Percentiles rank a stretch among this genome's conserved stretches.
Evolutionary conservation across 352 stramenopile species (phyloP).

Genomic region (Globisporangium middletonii): DNA sequence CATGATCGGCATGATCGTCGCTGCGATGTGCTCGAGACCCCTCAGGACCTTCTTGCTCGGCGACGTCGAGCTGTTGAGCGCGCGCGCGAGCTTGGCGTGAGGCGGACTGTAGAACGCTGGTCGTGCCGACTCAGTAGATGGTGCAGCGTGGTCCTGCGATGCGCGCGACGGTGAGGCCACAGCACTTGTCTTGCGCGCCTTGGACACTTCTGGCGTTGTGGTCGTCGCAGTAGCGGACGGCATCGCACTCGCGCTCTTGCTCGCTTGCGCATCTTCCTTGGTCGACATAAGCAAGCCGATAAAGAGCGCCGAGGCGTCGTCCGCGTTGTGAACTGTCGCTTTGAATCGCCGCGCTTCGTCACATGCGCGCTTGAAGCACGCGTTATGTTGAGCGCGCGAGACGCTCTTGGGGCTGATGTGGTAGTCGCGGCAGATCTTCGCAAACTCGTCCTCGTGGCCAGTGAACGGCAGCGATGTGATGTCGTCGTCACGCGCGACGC

Average conservation of each 20-base stretch:
- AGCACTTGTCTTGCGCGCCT: constrained; percentile 11
- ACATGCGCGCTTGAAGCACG: constrained; percentile 44
- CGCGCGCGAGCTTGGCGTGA: constrained; percentile 11
- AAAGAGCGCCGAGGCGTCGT: constrained; percentile 15
- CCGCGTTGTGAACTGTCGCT: constrained; percentile 20
- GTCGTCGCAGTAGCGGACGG: too few relatives aligned
- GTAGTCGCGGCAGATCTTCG: constrained; percentile 26
- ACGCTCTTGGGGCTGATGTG: constrained; percentile 29
- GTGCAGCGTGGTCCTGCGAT: too few relatives aligned
- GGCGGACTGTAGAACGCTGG: constrained; percentile 13
- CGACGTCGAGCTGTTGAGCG: constrained; percentile 10
- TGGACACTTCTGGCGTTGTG: neutral
- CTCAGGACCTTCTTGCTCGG: constrained; percentile 17
- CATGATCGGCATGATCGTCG: constrained; percentile 59
- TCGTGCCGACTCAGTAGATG: neutral
- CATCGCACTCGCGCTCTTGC: neutral
- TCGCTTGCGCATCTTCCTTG: constrained; percentile 1
- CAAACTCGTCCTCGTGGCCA: constrained; percentile 22
- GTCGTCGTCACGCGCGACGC: constrained; percentile 38
- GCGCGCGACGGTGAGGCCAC: constrained; percentile 3
- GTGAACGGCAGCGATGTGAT: constrained; percentile 12
- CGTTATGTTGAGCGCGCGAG: constrained; percentile 32
- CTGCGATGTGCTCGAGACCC: constrained; percentile 19
- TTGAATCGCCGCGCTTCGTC: constrained; percentile 34
- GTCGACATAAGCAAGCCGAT: constrained; percentile 12